Conservation (phyloP, 495 filamentous ascomycete genomes). For the Aeminium ludgeri region DNA sequence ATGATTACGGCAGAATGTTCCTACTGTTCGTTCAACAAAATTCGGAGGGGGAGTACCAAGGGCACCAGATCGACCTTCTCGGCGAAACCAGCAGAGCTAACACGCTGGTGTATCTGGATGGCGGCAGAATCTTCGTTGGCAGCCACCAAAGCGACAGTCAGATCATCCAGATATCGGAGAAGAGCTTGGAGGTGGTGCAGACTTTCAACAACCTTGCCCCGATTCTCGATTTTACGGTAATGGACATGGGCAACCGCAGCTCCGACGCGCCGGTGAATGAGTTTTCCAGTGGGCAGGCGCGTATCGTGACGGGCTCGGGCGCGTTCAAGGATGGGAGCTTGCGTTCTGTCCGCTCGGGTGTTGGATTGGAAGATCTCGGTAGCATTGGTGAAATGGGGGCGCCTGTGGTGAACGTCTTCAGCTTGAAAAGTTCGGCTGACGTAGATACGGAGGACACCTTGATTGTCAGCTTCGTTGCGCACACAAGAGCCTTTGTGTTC, state of each 20-base stretch:
- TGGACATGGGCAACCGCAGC: conserved; percentile 79
- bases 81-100: conserved; percentile 58
- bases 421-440: conserved; percentile 35
- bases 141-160: conserved; percentile 90
- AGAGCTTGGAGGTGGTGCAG: conserved; percentile 50
- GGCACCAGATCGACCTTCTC: conserved; percentile 49
- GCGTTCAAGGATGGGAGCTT: conserved; percentile 73
- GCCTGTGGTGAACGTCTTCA: conserved; percentile 54
- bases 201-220: conserved; percentile 73
- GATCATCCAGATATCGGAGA: conserved; percentile 43
- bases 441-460: conserved; percentile 47
- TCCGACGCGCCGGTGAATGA: conserved; percentile 67
- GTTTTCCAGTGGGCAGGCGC: conserved; percentile 84
- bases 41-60: conserved; percentile 41
- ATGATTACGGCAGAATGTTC: conserved; percentile 74
- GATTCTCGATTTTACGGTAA: conserved; percentile 80
- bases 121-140: conserved; percentile 62
- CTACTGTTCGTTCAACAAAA: conserved; percentile 58
- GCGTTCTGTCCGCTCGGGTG: conserved; percentile 77
- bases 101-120: conserved; percentile 61
- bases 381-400: conserved; percentile 58
- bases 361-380: conserved; percentile 79
- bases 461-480: conserved; percentile 62
- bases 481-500: conserved; percentile 74
- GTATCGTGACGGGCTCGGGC: conserved; percentile 83